These are phyloP conservation scores for Trametes cingulata DNA, from an alignment of 768 basidiomycete species.

Conservation along the genomic window DNA sequence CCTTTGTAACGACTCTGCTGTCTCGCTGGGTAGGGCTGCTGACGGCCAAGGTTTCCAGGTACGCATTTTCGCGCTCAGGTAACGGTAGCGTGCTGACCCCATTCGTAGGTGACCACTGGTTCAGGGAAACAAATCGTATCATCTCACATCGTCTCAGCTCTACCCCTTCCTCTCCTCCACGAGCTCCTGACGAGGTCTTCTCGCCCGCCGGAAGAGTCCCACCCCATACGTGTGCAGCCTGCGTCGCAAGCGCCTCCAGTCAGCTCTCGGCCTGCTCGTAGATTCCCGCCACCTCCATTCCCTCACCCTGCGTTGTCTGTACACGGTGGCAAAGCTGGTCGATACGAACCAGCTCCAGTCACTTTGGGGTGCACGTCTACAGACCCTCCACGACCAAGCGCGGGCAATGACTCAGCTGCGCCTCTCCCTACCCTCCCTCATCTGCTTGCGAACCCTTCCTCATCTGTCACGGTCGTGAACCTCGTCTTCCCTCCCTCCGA, in stretches of 20 bases:
- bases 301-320: slow-evolving; percentile 1
- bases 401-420: not conserved
- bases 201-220: not conserved
- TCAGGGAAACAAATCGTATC: slow-evolving; percentile 40
- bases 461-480: slow-evolving; percentile 87
- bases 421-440: slow-evolving; percentile 50
- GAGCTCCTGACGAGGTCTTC: slow-evolving; percentile 1
- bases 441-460: slow-evolving; percentile 65
- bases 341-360: not conserved
- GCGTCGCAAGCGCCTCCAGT: not conserved
- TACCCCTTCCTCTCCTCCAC: slow-evolving; percentile 61
- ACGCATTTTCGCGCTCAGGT: not conserved
- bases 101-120: slow-evolving; percentile 35
- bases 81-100: not conserved
- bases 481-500: slow-evolving; percentile 68
- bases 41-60: slow-evolving; percentile 29
- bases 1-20: slow-evolving; percentile 42
- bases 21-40: slow-evolving; percentile 34
- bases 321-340: not conserved
- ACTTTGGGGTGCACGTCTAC: not conserved
- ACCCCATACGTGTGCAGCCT: not conserved
- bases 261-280: not conserved
- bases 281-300: not conserved
- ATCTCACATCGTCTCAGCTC: slow-evolving; percentile 75
- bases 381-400: not conserved